Evolutionary conservation across 805 yeast species (phyloP), one percentile per base, ranked within the genome.

Genomic region (Cyberlindnera bimundalis): DNA sequence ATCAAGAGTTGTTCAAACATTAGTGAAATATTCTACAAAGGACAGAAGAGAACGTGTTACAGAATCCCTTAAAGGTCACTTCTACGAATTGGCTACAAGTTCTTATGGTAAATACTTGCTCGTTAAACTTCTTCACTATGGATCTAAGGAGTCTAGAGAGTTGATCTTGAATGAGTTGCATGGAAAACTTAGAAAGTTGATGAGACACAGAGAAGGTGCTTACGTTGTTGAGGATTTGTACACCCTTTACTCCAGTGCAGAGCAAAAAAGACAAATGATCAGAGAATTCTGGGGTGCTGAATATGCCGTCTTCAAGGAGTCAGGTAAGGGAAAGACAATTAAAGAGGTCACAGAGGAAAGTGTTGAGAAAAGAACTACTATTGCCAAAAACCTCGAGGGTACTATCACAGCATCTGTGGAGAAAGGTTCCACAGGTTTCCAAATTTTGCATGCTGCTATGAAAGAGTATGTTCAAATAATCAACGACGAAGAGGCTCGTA

Each of bases 151-250:
- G 23, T 79, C 90, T 1, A 76, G 96, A 55, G 83, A 79, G 39
- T 52, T 78, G 27, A 83, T 91, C 42, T 73, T 90, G 42, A 74
- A 82, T 57, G 96, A 89, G 66, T 73, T 91, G 51, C 96, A 89
- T 58, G 99, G 99, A 36, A 81, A 82, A 54, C 76, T 87, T 56
- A 76, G 96, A 62, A 91, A 88, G 65, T 71, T 91, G 43, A 88
- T 91, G 93, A 81, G 95, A 71, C 97, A 91, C 67, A 83, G 85
- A 68, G 98, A 91, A 72, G 99, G 97, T 66, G 98, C 98, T 12
- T 89, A 91, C 57, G 98, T 91, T 29, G 89, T 90, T 50, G 98
- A 91, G 66, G 99, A 91, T 71, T 71, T 87, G 56, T 91, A 72
- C 60, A 86, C 87, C 18, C 76, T 89, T 42, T 91, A 90, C 63